A percentile compares a stretch with the other conserved stretches of the same genome.
phyloP scores from a whole-genome alignment of 768 basidiomycete species.

The Suillus paluster region DNA sequence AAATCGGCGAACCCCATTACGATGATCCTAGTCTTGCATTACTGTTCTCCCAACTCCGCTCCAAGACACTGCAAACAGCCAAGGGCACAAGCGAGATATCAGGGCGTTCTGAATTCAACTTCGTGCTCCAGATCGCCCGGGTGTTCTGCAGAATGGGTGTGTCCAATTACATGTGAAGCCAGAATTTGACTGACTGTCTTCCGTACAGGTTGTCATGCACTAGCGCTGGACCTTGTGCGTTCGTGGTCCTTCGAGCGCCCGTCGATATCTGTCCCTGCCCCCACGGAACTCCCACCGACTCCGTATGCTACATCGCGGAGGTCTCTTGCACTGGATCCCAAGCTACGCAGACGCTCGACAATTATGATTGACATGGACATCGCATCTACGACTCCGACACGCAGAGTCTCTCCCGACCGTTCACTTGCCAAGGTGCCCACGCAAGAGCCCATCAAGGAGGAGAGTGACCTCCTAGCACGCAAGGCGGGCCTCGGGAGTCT shows the following conservation, averaged over 20 bases:
- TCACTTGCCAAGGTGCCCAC: constrained; percentile 20
- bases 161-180: constrained; percentile 25
- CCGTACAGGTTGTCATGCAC: constrained; percentile 79
- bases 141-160: constrained; percentile 95
- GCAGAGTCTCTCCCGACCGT: constrained; percentile 52
- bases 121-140: constrained; percentile 91
- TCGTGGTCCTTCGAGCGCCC: constrained; percentile 93
- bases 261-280: constrained; percentile 41
- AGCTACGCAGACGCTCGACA: constrained; percentile 64
- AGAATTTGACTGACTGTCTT: constrained; percentile 9
- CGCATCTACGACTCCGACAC: constrained; percentile 60
- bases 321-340: constrained; percentile 53
- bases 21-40: constrained; percentile 94
- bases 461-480: constrained; percentile 64
- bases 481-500: constrained; percentile 81
- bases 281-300: constrained; percentile 40
- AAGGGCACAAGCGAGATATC: constrained; percentile 93
- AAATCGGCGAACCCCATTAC: constrained; percentile 85
- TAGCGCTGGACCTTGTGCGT: constrained; percentile 89
- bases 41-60: constrained; percentile 86
- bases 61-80: constrained; percentile 90
- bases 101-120: constrained; percentile 88
- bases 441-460: constrained; percentile 44
- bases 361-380: constrained; percentile 93
- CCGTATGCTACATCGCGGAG: constrained; percentile 46